Base-by-base conservation (phyloP, 2,329 filamentous ascomycete genomes). In the Neofusicoccum laricinum region DNA sequence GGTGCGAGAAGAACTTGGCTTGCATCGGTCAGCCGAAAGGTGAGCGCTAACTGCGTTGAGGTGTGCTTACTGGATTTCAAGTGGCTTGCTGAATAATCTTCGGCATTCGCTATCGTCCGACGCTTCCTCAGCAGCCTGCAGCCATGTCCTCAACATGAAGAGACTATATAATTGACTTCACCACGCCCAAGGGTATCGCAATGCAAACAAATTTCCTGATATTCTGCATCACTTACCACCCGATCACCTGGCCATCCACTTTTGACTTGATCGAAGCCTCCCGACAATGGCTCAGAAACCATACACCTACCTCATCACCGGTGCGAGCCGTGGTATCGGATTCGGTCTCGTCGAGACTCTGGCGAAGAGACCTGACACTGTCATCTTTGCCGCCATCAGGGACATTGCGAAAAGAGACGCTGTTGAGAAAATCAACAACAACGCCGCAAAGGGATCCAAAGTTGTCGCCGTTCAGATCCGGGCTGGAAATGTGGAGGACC, bases 381-480 rank as follows among this genome's bases (percentile, higher is more conserved):
- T 36, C 41, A 30, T 59, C 11, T 19, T 46, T 32, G 55, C 55
- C 10, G 40, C 10, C 25, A 46, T 59, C 55, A 19, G 55, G 17
- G 55, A 59, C 41, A 59, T 59, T 41, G n/a, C n/a, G 15, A 59
- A 46, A n/a, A 46, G 10, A 15, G 55, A 59, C 8, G 30, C n/a
- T 12, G 55, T 59, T 8, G 55, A 59, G 43, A 34, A n/a, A 5
- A 4, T 59, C 30, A 59, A 59, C 41, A 41, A 25, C 41, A 59
- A 59, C 36, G 55, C 55, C 30, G 55, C 25, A n/a, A 12, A 59
- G 36, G 55, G 55, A n/a, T 46, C 55, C 25, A 59, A 48, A 25
- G 41, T 59, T 6, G 30, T 59, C 5, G 55, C 55, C 41, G 30
- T 46, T n/a, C 55, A 59, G 8, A 46, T 59, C 17, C 55, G 55